Evolutionary conservation across 805 yeast genomes (phyloP), one percentile per base, ranked within the genome.

Genomic region (Wickerhamiella kurtzmanii): DNA sequence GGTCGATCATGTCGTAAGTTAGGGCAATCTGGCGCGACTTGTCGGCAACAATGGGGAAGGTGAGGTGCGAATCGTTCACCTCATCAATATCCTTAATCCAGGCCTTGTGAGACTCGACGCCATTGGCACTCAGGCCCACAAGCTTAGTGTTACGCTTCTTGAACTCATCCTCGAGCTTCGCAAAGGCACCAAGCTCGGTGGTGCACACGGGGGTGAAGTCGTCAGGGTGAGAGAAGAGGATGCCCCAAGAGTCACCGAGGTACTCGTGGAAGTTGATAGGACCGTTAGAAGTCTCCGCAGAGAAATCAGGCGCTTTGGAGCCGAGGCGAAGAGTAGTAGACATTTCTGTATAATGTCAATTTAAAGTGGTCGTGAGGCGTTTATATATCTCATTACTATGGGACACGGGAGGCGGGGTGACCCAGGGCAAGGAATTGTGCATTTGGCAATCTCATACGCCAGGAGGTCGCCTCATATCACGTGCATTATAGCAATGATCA

Each of bases 181-280:
- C 92, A 62, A 87, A 88, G 11, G 95, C 96, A 57, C 96, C 95
- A 63, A 87, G 75, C 73, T 87, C 96, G 49, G 96, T 87, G 61
- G 96, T 88, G 70, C 96, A 87, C 49, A 87, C 96, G 43, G 96
- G 96, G 18, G 96, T 87, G 75, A 84, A 88, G 65, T 88, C 96
- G 54, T 86, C 96, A 54, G 96, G 96, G 67, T 87, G 96, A 13
- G 95, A 85, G 71, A 87, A 87, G 56, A 87, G 72, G 44, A 87
- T 80, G 47, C 80, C 80, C 96, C 96, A 87, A 28, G 79, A 73
- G 68, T 82, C 77, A 42, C 89, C 94, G 56, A 86, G 71, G 73
- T 71, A 87, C 55, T 87, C 80, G 71, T 87, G 89, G 79, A 87
- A 86, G 58, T 81, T 76, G 63, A 87, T 76, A 53, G 79, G 77